Percentiles rank a stretch among this genome's conserved stretches.
Evolutionary conservation across 2,329 filamentous ascomycete genomes (phyloP).

Genomic region (Alternaria alternata): DNA sequence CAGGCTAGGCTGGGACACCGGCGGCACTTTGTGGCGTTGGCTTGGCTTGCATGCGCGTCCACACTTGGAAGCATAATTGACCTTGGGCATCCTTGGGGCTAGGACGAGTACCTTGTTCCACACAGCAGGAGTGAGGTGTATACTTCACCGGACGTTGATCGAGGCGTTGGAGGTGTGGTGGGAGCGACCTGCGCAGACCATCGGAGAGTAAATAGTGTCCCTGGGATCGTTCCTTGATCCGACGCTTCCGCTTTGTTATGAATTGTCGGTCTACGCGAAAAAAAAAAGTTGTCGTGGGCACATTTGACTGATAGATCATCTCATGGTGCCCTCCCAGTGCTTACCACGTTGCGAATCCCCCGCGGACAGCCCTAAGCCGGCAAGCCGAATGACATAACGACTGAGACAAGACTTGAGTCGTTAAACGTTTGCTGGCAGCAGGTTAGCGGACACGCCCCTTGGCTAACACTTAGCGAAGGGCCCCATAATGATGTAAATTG

Average conservation of each 20-base stretch:
- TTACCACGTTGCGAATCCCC: conserved; percentile 1
- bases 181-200: neutral
- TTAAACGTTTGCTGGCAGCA: conserved; percentile 33
- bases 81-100: neutral
- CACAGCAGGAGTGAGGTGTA: conserved; percentile 11
- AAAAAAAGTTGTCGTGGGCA: neutral
- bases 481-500: conserved; percentile 31
- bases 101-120: conserved; percentile 21
- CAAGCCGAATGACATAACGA: conserved; percentile 20
- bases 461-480: conserved; percentile 1
- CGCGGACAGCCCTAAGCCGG: conserved; percentile 8
- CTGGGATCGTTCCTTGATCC: conserved; percentile 7
- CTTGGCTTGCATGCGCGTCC: conserved; percentile 22
- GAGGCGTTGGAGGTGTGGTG: neutral
- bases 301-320: neutral
- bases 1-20: conserved; percentile 3
- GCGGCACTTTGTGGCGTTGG: conserved; percentile 6
- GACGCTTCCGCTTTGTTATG: conserved; percentile 11
- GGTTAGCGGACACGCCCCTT: conserved; percentile 27
- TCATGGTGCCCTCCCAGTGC: neutral
- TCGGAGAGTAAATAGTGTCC: conserved; percentile 3
- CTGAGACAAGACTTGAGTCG: conserved; percentile 33
- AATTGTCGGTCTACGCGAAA: neutral
- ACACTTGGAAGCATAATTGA: conserved; percentile 11
- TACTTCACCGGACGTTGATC: conserved; percentile 11